Evolutionary conservation across 306 rosid species (phyloP).

Genomic region (Vigna angularis): DNA sequence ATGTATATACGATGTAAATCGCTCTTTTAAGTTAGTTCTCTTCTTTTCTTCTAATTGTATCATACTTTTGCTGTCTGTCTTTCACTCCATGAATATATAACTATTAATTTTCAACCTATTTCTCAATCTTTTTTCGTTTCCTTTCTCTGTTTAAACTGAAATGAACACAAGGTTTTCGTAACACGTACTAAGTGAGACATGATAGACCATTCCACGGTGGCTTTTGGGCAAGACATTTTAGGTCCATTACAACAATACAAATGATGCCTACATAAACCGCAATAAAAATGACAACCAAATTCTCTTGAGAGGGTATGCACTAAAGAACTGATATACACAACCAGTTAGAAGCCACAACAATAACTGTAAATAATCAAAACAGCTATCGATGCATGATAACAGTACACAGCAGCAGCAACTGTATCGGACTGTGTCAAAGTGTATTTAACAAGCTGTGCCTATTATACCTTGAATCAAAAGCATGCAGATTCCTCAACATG

Average conservation of each 20-base stretch:
- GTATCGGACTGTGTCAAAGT: slow-evolving; percentile 31
- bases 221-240: background rate
- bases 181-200: slow-evolving; percentile 3
- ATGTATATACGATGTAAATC: too few relatives aligned
- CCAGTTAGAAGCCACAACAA: slow-evolving; percentile 41
- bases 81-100: background rate
- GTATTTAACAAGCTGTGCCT: slow-evolving; percentile 44
- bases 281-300: slow-evolving; percentile 11
- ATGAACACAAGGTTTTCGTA: background rate
- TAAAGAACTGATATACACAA: slow-evolving; percentile 42
- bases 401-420: slow-evolving; percentile 31
- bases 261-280: background rate
- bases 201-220: slow-evolving; percentile 3
- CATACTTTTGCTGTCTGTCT: background rate
- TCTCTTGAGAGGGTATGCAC: slow-evolving; percentile 16
- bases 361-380: slow-evolving; percentile 28
- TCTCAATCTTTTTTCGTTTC: background rate
- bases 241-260: background rate
- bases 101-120: background rate
- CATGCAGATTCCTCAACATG: slow-evolving; percentile 38
- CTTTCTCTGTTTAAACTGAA: background rate
- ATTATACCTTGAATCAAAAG: slow-evolving; percentile 34
- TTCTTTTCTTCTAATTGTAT: background rate
- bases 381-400: slow-evolving; percentile 18
- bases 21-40: too few relatives aligned